A percentile compares a stretch with the other conserved stretches of the same genome.
These are phyloP conservation scores for Rhizophagus sp. DNA, from an alignment of 192 early-diverging fungal genomes.

Conservation along the genomic window DNA sequence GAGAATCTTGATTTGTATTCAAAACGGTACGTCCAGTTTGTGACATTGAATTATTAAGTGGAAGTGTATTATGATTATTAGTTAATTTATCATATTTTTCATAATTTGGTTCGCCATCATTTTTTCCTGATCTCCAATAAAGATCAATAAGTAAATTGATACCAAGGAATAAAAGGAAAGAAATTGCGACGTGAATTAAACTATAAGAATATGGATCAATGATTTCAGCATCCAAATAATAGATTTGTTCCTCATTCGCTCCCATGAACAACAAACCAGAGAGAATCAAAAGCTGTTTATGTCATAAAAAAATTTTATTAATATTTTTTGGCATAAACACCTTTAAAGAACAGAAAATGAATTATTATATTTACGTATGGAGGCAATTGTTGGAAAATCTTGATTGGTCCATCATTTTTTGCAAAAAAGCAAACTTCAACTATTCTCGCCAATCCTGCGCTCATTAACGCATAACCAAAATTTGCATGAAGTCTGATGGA, in stretches of 20 bases:
- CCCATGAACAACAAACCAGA: conserved; percentile 68
- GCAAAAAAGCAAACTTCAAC: conserved; percentile 56
- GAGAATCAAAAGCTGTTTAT: conserved; percentile 47
- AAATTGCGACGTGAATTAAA: conserved; percentile 56
- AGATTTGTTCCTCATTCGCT: conserved; percentile 59
- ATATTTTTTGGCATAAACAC: conserved; percentile 3
- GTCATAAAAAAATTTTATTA: neutral
- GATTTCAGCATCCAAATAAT: conserved; percentile 40
- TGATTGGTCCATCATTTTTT: conserved; percentile 36
- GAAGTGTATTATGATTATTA: neutral
- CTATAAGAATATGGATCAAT: conserved; percentile 62
- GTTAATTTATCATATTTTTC: neutral
- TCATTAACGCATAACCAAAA: conserved; percentile 63
- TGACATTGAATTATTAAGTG: neutral
- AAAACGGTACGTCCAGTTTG: neutral
- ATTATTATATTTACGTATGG: conserved; percentile 40
- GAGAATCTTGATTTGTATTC: neutral
- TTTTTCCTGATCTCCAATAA: conserved; percentile 29
- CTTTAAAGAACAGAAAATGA: too few species aligned
- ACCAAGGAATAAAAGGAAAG: conserved; percentile 60
- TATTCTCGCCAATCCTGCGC: conserved; percentile 56
- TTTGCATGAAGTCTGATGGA: conserved; percentile 63
- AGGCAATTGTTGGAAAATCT: conserved; percentile 43
- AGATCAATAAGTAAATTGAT: conserved; percentile 55
- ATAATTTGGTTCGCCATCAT: conserved; percentile 17